These are phyloP conservation scores for Gloeopeniophorella convolvens DNA, from an alignment of 768 basidiomycete species.

Conservation along the genomic window DNA sequence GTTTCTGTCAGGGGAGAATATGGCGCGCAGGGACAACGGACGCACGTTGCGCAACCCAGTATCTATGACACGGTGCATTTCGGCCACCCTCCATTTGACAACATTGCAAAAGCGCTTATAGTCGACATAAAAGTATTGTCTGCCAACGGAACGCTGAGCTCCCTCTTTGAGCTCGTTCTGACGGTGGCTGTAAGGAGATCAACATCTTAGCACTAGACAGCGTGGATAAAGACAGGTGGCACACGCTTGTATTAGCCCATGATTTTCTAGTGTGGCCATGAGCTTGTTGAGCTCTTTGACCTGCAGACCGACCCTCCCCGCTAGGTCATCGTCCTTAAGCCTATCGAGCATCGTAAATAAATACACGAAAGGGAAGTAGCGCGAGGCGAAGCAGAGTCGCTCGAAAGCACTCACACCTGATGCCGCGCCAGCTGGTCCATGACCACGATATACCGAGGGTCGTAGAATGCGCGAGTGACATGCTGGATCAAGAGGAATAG, in stretches of 20 bases:
- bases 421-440: constrained; percentile 91
- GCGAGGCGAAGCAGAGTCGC: constrained; percentile 19
- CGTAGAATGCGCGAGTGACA: constrained; percentile 92
- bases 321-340: constrained; percentile 90
- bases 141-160: constrained; percentile 78
- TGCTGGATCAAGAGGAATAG: constrained; percentile 87
- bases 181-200: constrained; percentile 56
- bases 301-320: constrained; percentile 84
- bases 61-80: constrained; percentile 88
- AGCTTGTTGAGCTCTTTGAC: constrained; percentile 87
- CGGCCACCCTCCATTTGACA: constrained; percentile 93
- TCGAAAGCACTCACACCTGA: constrained; percentile 76
- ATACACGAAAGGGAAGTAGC: constrained; percentile 21
- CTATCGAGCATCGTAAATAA: constrained; percentile 38
- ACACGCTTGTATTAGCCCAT: constrained; percentile 73
- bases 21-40: background rate
- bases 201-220: too few species aligned
- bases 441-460: constrained; percentile 83
- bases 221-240: constrained; percentile 28
- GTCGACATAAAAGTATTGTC: constrained; percentile 95
- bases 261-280: constrained; percentile 73
- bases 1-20: background rate
- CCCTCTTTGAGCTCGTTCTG: constrained; percentile 91
- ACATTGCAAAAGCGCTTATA: constrained; percentile 95
- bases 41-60: constrained; percentile 81